Conservation (phyloP, 2,329 filamentous ascomycete species). For the Paramyrothecium roridum region DNA sequence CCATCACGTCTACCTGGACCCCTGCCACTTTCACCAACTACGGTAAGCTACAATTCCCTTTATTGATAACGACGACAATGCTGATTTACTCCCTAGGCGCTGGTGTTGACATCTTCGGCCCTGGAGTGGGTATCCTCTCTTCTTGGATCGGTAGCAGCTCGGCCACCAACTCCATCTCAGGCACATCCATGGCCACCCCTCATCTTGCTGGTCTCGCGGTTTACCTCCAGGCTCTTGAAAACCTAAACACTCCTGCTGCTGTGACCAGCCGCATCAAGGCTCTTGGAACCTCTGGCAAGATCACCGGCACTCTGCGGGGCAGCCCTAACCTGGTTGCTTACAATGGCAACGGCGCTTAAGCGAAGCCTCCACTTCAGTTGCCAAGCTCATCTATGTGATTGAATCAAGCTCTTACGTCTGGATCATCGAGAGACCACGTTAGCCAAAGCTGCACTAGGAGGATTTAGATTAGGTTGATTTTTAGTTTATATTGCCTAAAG, state of each 20-base stretch:
- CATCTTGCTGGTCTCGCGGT: constrained; percentile 37
- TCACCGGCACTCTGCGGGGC: constrained; percentile 32
- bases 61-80: too few species aligned
- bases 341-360: constrained; percentile 34
- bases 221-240: constrained; percentile 44
- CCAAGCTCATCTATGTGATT: too few species aligned
- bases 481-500: too few species aligned
- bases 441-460: too few species aligned
- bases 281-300: constrained; percentile 34
- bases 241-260: constrained; percentile 34
- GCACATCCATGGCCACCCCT: constrained; percentile 39
- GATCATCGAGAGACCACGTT: too few species aligned
- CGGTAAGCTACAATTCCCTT: constrained; percentile 19
- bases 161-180: constrained; percentile 31
- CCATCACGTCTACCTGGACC: constrained; percentile 33
- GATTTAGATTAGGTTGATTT: too few species aligned
- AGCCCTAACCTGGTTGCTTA: constrained; percentile 44
- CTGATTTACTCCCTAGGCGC: too few species aligned
- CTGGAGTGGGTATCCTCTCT: constrained; percentile 34
- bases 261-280: constrained; percentile 39
- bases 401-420: too few species aligned
- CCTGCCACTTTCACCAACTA: constrained; percentile 47
- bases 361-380: too few species aligned
- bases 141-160: constrained; percentile 37
- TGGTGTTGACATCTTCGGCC: constrained; percentile 37